These are phyloP conservation scores for Pterulicium gracile DNA, from an alignment of 1,284 basidiomycete species.

Conservation along the genomic window DNA sequence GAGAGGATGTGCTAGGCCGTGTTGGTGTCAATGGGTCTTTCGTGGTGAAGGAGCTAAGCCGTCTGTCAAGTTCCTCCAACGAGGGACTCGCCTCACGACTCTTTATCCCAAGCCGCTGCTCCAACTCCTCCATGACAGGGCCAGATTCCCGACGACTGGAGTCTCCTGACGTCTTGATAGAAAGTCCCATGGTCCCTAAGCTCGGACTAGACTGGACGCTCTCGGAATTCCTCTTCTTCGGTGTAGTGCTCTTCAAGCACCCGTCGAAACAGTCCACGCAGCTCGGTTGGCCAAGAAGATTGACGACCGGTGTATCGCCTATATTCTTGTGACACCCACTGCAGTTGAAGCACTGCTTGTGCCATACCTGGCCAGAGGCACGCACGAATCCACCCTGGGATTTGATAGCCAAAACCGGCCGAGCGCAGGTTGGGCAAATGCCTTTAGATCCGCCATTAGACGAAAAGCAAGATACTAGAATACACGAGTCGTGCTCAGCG, in stretches of 20 bases:
- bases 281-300: slow-evolving; percentile 67
- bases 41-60: slow-evolving; percentile 22
- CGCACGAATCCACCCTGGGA: slow-evolving; percentile 69
- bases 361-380: slow-evolving; percentile 59
- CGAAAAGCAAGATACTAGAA: slow-evolving; percentile 38
- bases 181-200: slow-evolving; percentile 25
- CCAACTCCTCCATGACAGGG: slow-evolving; percentile 44
- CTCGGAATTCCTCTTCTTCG: slow-evolving; percentile 28
- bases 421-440: slow-evolving; percentile 49
- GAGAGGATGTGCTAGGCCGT: slow-evolving; percentile 7
- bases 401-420: slow-evolving; percentile 62
- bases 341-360: slow-evolving; percentile 69
- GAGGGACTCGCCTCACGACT: slow-evolving; percentile 54
- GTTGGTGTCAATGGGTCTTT: background rate
- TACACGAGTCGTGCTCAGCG: too few relatives aligned
- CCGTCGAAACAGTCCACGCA: slow-evolving; percentile 69
- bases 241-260: slow-evolving; percentile 42
- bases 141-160: slow-evolving; percentile 34
- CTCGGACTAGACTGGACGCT: slow-evolving; percentile 22
- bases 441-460: slow-evolving; percentile 66
- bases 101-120: slow-evolving; percentile 45
- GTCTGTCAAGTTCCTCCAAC: slow-evolving; percentile 38
- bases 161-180: slow-evolving; percentile 16
- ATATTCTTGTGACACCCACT: slow-evolving; percentile 61
- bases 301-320: slow-evolving; percentile 64